These are phyloP conservation scores for Solanum piurae DNA, from an alignment of 257 asterid genomes.

Conservation along the genomic window DNA sequence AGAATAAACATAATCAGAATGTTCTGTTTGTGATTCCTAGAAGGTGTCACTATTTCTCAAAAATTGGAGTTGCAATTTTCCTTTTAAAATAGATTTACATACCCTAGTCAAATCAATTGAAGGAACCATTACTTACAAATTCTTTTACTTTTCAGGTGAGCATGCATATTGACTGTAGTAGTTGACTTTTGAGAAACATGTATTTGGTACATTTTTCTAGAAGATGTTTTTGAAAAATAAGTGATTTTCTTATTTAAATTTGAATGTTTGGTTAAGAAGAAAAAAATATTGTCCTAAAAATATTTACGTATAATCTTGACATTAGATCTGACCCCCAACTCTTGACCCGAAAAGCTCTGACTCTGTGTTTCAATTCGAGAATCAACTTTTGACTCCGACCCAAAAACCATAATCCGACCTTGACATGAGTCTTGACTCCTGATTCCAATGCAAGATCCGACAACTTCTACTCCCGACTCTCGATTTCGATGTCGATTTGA, in stretches of 20 bases:
- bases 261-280: not conserved
- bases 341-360: fast-evolving
- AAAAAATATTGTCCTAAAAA: not conserved
- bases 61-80: not conserved
- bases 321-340: not conserved
- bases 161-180: not conserved
- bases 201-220: not conserved
- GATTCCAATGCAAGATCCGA: not conserved
- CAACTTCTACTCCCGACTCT: not conserved
- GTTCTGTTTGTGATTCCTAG: not conserved
- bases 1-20: not conserved
- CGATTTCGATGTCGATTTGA: not conserved
- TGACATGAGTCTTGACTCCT: not conserved
- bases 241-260: not conserved
- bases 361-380: not conserved
- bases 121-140: not conserved
- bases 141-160: not conserved
- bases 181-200: not conserved
- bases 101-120: not conserved
- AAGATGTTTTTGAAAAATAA: too few species aligned
- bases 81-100: not conserved
- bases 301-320: not conserved
- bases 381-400: fast-evolving
- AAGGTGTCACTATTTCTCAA: not conserved
- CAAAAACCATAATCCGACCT: fast-evolving